phyloP scores from a whole-genome alignment of 257 asterid genomes.

The Solanum bukasovii region DNA sequence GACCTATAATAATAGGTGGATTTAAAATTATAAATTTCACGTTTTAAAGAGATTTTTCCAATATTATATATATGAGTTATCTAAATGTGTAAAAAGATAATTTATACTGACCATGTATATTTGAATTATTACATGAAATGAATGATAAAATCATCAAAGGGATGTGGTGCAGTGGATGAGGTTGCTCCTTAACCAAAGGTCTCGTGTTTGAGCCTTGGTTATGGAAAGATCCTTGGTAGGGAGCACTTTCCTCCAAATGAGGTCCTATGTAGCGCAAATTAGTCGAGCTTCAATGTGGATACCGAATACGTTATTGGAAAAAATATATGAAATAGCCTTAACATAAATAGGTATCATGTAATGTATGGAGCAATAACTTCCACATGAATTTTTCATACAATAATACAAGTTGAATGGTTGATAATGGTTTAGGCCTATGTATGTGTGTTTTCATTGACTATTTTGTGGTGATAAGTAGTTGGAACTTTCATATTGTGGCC shows the following conservation, averaged over 20 bases:
- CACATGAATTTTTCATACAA: not conserved
- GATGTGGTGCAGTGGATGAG: too few species aligned
- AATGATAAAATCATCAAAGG: not conserved
- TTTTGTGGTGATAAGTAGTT: not conserved
- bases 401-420: not conserved
- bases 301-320: too few species aligned
- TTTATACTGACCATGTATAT: not conserved
- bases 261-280: fast-evolving
- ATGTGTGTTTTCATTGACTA: not conserved
- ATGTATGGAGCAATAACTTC: not conserved
- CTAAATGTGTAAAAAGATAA: not conserved
- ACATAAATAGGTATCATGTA: not conserved
- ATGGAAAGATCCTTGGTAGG: too few species aligned
- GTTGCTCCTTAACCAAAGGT: not conserved
- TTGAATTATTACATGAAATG: not conserved
- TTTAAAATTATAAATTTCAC: too few species aligned
- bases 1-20: not conserved
- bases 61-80: not conserved
- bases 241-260: not conserved
- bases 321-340: not conserved
- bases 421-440: not conserved
- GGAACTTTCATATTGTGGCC: not conserved
- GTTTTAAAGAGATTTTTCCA: not conserved
- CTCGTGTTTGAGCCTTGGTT: not conserved
- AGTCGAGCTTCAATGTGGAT: fast-evolving